phyloP scores from a whole-genome alignment of 1,284 basidiomycete genomes.

The Marasmius tenuissimus region DNA sequence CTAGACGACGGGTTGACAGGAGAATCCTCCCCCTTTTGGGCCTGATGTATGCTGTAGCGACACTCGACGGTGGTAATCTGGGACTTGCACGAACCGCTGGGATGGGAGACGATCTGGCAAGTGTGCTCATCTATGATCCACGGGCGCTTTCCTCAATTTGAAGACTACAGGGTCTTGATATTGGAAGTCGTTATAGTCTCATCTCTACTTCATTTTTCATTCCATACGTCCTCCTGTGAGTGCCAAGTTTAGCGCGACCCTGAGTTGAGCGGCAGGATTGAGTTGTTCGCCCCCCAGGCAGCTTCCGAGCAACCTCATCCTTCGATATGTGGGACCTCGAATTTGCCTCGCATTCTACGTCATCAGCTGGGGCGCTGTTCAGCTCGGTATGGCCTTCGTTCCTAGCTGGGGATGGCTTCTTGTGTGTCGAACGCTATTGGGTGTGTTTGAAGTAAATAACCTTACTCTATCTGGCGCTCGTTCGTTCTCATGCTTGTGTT shows the following conservation, averaged over 20 bases:
- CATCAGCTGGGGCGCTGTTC: conserved; percentile 12
- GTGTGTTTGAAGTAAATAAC: conserved; percentile 32
- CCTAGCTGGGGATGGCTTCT: conserved; percentile 34
- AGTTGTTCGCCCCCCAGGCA: conserved; percentile 9
- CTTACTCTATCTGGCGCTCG: neutral
- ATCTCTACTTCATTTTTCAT: conserved; percentile 23
- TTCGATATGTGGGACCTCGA: conserved; percentile 10
- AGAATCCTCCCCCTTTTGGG: conserved; percentile 26
- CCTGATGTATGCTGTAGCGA: conserved; percentile 21
- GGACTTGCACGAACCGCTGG: conserved; percentile 23
- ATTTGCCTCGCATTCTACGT: conserved; percentile 11
- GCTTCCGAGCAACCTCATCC: conserved; percentile 11
- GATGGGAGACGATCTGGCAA: conserved; percentile 25
- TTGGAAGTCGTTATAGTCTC: conserved; percentile 24
- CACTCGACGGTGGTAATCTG: conserved; percentile 25
- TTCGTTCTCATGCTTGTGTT: neutral
- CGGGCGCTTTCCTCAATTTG: neutral
- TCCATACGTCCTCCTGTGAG: conserved; percentile 24
- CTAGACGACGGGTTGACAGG: conserved; percentile 20
- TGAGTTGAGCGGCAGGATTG: too few species aligned
- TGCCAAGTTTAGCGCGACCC: neutral
- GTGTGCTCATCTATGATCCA: neutral
- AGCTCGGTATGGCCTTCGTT: conserved; percentile 40
- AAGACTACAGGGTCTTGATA: conserved; percentile 16
- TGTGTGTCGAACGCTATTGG: conserved; percentile 39